These are phyloP conservation scores for Plasmodium adleri DNA, from an alignment of 169 alveolate genomes.

Conservation along the genomic window DNA sequence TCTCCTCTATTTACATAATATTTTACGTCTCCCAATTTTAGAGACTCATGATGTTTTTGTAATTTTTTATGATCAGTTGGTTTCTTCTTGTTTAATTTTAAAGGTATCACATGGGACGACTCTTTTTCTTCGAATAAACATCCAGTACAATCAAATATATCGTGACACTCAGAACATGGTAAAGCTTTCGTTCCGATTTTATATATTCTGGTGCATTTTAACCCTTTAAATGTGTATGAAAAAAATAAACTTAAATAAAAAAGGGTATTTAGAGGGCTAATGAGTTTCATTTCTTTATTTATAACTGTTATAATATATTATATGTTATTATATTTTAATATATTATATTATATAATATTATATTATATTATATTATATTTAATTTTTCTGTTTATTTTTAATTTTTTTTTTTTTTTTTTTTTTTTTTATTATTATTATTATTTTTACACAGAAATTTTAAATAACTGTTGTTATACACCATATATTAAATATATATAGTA, in stretches of 20 bases:
- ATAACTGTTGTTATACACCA: too few relatives aligned
- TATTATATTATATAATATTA: background rate
- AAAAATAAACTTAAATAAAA: constrained; percentile 13
- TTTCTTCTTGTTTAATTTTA: constrained; percentile 40
- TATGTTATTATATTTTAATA: background rate
- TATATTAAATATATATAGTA: too few relatives aligned
- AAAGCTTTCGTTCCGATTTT: constrained; percentile 19
- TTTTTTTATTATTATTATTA: background rate
- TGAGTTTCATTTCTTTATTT: constrained; percentile 25
- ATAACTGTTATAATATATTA: background rate
- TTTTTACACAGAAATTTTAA: too few relatives aligned
- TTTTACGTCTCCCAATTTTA: constrained; percentile 58
- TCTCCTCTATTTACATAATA: constrained; percentile 69
- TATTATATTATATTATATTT: background rate
- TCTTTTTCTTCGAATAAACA: constrained; percentile 65
- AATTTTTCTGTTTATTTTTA: background rate
- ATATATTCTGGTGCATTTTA: constrained; percentile 12
- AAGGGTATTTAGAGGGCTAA: background rate
- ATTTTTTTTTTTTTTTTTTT: background rate
- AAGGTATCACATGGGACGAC: constrained; percentile 34
- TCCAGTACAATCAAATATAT: constrained; percentile 30
- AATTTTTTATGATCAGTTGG: constrained; percentile 29
- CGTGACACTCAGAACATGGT: constrained; percentile 61
- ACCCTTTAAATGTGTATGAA: constrained; percentile 11
- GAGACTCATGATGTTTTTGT: constrained; percentile 56